phyloP scores from a whole-genome alignment of 78 protist genomes.

The Acrasis kona region DNA sequence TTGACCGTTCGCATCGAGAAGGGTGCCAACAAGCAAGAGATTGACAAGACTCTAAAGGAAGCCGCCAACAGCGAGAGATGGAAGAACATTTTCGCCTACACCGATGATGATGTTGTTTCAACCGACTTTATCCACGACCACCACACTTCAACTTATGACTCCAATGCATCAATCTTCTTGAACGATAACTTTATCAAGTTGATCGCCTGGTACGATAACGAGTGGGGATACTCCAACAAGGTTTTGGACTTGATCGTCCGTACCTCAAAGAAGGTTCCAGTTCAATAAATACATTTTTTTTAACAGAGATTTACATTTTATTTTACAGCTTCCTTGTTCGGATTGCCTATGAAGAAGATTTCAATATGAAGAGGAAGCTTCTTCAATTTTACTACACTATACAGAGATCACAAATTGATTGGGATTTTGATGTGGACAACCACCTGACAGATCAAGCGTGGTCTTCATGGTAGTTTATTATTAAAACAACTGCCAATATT shows the following conservation, averaged over 20 bases:
- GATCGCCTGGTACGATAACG: constrained; percentile 98
- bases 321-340: too few relatives aligned
- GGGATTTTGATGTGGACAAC: too few relatives aligned
- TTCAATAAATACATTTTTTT: not conserved
- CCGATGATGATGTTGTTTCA: constrained; percentile 94
- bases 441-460: too few relatives aligned
- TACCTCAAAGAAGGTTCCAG: constrained; percentile 31
- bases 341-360: too few relatives aligned
- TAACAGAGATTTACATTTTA: too few relatives aligned
- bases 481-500: too few relatives aligned
- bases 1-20: constrained; percentile 77
- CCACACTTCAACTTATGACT: constrained; percentile 89
- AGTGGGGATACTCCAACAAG: constrained; percentile 94
- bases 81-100: constrained; percentile 91
- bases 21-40: constrained; percentile 82
- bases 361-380: too few relatives aligned
- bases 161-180: constrained; percentile 72
- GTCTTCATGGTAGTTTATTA: too few relatives aligned
- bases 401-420: too few relatives aligned
- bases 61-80: constrained; percentile 49
- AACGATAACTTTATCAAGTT: constrained; percentile 92
- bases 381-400: too few relatives aligned
- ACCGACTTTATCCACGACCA: constrained; percentile 85
- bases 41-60: constrained; percentile 64
- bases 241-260: constrained; percentile 81